Percentiles rank a stretch among this genome's conserved stretches.
These are phyloP conservation scores for Diaporthe destruens DNA, from an alignment of 2,329 filamentous ascomycete species.

Conservation along the genomic window DNA sequence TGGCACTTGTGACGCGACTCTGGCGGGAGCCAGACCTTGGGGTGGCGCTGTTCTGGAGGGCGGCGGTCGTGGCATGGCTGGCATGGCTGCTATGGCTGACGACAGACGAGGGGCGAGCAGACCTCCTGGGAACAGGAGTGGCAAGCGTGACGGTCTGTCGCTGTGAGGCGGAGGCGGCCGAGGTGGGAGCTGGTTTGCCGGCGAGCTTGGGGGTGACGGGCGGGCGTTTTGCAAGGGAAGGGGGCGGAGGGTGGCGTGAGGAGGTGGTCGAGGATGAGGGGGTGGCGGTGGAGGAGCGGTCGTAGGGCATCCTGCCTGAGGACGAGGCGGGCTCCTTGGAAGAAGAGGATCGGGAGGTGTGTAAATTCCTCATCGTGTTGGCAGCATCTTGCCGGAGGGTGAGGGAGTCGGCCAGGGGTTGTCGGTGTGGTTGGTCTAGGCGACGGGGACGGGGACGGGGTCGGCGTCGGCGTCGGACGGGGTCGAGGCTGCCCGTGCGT, in stretches of 20 bases:
- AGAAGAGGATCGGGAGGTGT: constrained; percentile 41
- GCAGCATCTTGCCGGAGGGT: constrained; percentile 41
- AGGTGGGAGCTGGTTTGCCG: constrained; percentile 22
- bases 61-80: constrained; percentile 42
- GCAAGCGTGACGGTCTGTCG: constrained; percentile 52
- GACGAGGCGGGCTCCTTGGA: constrained; percentile 38
- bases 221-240: constrained; percentile 71
- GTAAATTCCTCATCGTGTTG: constrained; percentile 47
- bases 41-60: constrained; percentile 77
- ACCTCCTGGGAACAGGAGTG: constrained; percentile 58
- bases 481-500: not conserved
- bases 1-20: constrained; percentile 76
- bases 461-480: not conserved
- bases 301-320: constrained; percentile 40
- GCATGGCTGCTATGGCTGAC: constrained; percentile 33
- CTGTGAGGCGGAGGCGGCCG: constrained; percentile 37
- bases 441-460: not conserved
- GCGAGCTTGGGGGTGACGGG: constrained; percentile 68
- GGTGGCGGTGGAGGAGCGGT: constrained; percentile 56
- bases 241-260: constrained; percentile 62
- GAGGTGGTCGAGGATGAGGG: constrained; percentile 60
- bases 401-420: not conserved
- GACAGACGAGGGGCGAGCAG: constrained; percentile 45
- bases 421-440: not conserved
- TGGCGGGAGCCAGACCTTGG: constrained; percentile 82